Percentiles rank a stretch among this genome's conserved stretches.
Evolutionary conservation across 306 rosid genomes (phyloP).

Genomic region (Fagus sylvatica): DNA sequence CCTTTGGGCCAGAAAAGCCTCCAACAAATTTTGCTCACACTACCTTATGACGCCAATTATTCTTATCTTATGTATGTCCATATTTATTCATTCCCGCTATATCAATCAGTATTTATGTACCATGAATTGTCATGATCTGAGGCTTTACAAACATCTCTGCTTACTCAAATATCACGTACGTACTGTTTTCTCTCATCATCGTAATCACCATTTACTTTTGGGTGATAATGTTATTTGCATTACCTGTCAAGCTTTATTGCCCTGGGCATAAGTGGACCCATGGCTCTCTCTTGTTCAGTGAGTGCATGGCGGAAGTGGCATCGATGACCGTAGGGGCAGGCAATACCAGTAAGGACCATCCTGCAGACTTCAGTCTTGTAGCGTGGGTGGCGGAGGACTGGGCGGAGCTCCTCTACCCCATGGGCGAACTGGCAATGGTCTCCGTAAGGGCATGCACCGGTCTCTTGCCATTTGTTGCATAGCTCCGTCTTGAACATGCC

Average conservation of each 20-base stretch:
- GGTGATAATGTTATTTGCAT: conserved; percentile 1
- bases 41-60: conserved; percentile 30
- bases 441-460: conserved; percentile 78
- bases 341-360: conserved; percentile 70
- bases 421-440: conserved; percentile 85
- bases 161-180: conserved; percentile 7
- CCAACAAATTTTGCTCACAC: conserved; percentile 4
- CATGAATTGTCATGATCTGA: conserved; percentile 11
- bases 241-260: conserved; percentile 33
- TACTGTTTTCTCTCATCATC: neutral
- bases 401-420: conserved; percentile 84
- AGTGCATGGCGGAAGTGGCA: conserved; percentile 97
- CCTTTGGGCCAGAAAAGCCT: conserved; percentile 14
- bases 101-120: conserved; percentile 41
- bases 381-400: conserved; percentile 92
- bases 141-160: conserved; percentile 21
- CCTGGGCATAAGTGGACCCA: conserved; percentile 18
- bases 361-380: conserved; percentile 94
- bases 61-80: conserved; percentile 27
- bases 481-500: conserved; percentile 94
- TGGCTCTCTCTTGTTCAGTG: conserved; percentile 58
- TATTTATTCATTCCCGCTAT: conserved; percentile 38
- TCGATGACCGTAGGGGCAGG: conserved; percentile 86
- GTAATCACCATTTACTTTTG: neutral
- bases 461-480: conserved; percentile 92